Percentiles rank a stretch among this genome's conserved stretches.
phyloP scores from a whole-genome alignment of 2,329 filamentous ascomycete genomes.

The Alternaria ethzedia region DNA sequence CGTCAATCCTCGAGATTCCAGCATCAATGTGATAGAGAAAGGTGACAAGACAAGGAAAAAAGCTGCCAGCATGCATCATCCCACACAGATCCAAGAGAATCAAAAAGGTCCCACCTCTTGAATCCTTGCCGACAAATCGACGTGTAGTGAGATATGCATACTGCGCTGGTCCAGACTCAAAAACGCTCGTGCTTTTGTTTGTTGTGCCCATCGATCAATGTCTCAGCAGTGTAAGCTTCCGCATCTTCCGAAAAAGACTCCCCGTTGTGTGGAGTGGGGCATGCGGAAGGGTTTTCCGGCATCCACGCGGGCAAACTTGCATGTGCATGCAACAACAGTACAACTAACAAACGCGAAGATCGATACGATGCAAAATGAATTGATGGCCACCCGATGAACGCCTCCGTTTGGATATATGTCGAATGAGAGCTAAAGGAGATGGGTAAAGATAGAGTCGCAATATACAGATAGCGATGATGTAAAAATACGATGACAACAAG shows the following conservation, averaged over 20 bases:
- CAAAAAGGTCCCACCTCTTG: neutral
- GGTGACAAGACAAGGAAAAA: neutral
- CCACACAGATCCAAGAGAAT: neutral
- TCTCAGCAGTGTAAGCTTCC: neutral
- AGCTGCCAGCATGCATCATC: conserved; percentile 1
- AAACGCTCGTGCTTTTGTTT: conserved; percentile 10
- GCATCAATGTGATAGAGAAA: neutral
- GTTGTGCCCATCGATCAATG: neutral
- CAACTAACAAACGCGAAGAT: conserved; percentile 3
- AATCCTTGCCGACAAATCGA: neutral
- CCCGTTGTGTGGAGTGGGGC: conserved; percentile 13
- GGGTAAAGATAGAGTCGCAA: conserved; percentile 15
- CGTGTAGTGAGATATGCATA: neutral
- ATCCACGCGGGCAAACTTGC: conserved; percentile 6
- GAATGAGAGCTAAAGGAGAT: conserved; percentile 2
- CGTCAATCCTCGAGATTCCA: conserved; percentile 3
- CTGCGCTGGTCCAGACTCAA: conserved; percentile 2
- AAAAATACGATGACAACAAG: neutral
- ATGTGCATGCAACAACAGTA: conserved; percentile 12
- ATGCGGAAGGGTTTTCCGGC: conserved; percentile 6
- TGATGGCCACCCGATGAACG: conserved; percentile 8
- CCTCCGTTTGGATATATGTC: conserved; percentile 19
- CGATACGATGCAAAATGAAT: conserved; percentile 11
- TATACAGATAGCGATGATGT: conserved; percentile 23
- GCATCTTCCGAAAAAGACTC: neutral